These are phyloP conservation scores for Emericellopsis cladophorae DNA, from an alignment of 2,329 filamentous ascomycete species.

Conservation along the genomic window DNA sequence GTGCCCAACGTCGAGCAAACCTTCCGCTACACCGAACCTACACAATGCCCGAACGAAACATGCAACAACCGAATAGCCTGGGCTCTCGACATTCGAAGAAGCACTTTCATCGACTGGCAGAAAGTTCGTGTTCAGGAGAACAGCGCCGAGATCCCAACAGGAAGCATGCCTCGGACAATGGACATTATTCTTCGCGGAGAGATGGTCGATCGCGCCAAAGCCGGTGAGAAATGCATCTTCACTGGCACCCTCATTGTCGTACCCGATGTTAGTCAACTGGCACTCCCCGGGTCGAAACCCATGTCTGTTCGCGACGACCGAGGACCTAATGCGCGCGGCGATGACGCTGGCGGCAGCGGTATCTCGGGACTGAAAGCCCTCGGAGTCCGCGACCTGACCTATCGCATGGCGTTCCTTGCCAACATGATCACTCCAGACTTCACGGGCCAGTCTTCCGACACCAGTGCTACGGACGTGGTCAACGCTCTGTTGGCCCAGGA, in stretches of 20 bases:
- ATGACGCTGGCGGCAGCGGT: constrained; percentile 72
- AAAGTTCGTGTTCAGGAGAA: constrained; percentile 98
- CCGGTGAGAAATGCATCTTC: constrained; percentile 96
- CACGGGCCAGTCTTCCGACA: constrained; percentile 58
- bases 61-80: constrained; percentile 89
- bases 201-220: constrained; percentile 94
- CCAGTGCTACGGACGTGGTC: constrained; percentile 62
- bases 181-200: constrained; percentile 93
- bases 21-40: constrained; percentile 93
- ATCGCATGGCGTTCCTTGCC: constrained; percentile 88
- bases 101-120: constrained; percentile 98
- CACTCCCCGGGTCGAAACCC: constrained; percentile 72
- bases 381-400: constrained; percentile 89
- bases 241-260: constrained; percentile 94
- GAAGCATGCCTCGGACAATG: constrained; percentile 97
- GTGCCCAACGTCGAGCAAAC: constrained; percentile 92
- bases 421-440: constrained; percentile 93
- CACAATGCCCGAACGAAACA: constrained; percentile 78
- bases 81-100: constrained; percentile 92
- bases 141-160: constrained; percentile 93
- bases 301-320: constrained; percentile 76
- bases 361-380: constrained; percentile 82
- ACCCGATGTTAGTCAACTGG: constrained; percentile 89
- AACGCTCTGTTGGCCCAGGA: constrained; percentile 53
- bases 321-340: constrained; percentile 51